A percentile compares a stretch with the other conserved stretches of the same genome.
These are phyloP conservation scores for Globisporangium radiosum DNA, from an alignment of 352 stramenopile species.

Conservation along the genomic window DNA sequence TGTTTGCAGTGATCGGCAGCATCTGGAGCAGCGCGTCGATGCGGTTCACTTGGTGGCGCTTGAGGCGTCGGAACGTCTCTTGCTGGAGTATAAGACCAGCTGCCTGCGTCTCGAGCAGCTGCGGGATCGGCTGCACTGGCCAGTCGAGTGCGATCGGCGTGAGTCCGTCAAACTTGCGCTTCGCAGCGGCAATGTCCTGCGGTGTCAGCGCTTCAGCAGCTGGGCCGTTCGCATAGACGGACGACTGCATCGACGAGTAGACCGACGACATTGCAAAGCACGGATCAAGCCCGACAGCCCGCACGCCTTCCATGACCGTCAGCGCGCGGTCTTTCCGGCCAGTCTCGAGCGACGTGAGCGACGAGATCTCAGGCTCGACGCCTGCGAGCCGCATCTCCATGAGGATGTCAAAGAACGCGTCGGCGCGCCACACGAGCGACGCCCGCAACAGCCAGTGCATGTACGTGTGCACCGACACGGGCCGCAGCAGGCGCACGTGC, in stretches of 20 bases:
- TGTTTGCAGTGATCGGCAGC: constrained; percentile 83
- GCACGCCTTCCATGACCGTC: constrained; percentile 86
- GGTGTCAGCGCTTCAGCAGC: constrained; percentile 37
- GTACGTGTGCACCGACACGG: constrained; percentile 70
- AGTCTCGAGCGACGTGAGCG: constrained; percentile 78
- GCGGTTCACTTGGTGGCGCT: constrained; percentile 71
- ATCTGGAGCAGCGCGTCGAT: constrained; percentile 78
- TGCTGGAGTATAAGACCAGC: constrained; percentile 75
- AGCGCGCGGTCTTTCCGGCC: constrained; percentile 75
- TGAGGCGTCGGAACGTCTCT: constrained; percentile 82
- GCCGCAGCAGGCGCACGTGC: constrained; percentile 53
- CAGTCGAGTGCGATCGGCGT: constrained; percentile 52
- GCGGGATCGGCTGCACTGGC: constrained; percentile 69
- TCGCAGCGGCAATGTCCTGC: constrained; percentile 40
- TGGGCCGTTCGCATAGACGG: constrained; percentile 64
- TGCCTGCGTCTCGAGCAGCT: constrained; percentile 78
- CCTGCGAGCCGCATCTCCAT: constrained; percentile 83
- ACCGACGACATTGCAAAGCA: constrained; percentile 85
- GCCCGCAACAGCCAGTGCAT: constrained; percentile 80
- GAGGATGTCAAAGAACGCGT: constrained; percentile 81
- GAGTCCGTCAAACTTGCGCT: constrained; percentile 57
- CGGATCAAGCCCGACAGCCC: constrained; percentile 71
- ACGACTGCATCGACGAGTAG: constrained; percentile 73
- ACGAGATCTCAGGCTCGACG: constrained; percentile 78
- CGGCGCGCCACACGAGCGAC: constrained; percentile 71